phyloP scores from a whole-genome alignment of 1,284 basidiomycete genomes.

The Clitocybe nebularis region DNA sequence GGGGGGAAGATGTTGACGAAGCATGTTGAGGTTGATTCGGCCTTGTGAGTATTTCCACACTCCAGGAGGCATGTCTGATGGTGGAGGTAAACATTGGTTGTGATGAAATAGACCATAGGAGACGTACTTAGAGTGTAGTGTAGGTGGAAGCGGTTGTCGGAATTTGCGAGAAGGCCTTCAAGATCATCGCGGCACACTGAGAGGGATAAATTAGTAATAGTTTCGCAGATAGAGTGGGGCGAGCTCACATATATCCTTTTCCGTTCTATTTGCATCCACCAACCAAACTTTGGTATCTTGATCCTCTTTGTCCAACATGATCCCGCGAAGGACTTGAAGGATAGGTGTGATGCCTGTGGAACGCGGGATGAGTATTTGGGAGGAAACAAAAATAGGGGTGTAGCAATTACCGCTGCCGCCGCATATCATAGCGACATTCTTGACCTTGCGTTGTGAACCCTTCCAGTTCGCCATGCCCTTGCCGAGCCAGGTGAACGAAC shows the following conservation, averaged over 20 bases:
- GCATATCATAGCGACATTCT: conserved; percentile 3
- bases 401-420: conserved; percentile 1
- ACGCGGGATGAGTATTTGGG: neutral
- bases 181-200: conserved; percentile 2
- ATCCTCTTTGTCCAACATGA: neutral
- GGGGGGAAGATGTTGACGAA: conserved; percentile 1
- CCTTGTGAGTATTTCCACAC: conserved; percentile 4
- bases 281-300: conserved; percentile 2
- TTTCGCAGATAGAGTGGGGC: no score
- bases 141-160: neutral
- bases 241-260: conserved; percentile 1
- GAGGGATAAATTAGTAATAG: no score
- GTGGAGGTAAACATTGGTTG: neutral
- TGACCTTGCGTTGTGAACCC: conserved; percentile 1
- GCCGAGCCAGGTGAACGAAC: conserved; percentile 2
- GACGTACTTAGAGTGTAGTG: neutral
- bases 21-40: conserved; percentile 3
- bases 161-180: neutral
- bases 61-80: conserved; percentile 1
- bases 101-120: neutral
- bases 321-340: conserved; percentile 4
- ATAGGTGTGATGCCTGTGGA: neutral
- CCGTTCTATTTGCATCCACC: conserved; percentile 1
- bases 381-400: neutral
- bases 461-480: conserved; percentile 3